These are phyloP conservation scores for Arabis alpina DNA, from an alignment of 345 rosid species.

Conservation along the genomic window DNA sequence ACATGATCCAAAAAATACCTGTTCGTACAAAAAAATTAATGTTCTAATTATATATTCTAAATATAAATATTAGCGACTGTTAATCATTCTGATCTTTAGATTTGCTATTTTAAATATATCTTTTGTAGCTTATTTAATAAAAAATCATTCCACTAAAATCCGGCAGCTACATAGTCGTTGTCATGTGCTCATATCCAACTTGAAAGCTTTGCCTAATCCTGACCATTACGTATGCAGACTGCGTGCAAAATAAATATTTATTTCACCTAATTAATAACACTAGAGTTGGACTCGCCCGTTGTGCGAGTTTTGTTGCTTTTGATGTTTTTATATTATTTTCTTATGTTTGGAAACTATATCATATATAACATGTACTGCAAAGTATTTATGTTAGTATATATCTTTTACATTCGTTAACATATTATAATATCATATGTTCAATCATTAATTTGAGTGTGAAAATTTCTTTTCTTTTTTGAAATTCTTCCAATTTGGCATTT, in stretches of 20 bases:
- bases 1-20: background rate
- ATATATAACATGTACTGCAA: no score
- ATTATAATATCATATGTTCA: no score
- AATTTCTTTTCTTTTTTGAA: no score
- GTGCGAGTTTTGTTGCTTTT: no score
- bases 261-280: background rate
- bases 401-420: no score
- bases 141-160: background rate
- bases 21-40: background rate
- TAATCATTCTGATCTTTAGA: background rate
- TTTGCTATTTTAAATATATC: background rate
- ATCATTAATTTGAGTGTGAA: no score
- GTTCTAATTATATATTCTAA: background rate
- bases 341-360: no score
- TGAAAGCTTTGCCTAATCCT: constrained; percentile 6
- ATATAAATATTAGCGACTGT: background rate
- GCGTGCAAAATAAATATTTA: background rate
- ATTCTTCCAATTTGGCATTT: no score
- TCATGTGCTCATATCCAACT: constrained; percentile 25
- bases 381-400: no score
- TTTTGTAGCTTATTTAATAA: background rate
- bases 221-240: constrained; percentile 6
- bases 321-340: no score
- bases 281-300: no score
- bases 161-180: constrained; percentile 22